Base-by-base conservation (phyloP, 2,329 filamentous ascomycete species). In the Neurospora sp. region DNA sequence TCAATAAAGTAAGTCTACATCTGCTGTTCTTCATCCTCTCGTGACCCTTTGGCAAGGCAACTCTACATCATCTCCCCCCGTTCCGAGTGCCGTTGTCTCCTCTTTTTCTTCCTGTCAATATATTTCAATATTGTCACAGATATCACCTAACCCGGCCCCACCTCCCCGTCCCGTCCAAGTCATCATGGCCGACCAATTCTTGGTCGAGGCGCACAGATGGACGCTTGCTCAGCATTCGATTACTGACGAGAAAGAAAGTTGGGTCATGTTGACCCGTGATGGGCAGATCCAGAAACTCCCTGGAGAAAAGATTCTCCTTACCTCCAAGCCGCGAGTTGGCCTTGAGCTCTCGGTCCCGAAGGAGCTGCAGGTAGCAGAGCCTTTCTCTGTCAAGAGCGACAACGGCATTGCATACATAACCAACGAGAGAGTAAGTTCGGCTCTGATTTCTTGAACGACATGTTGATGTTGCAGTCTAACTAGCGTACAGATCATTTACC, bases 201-300 rank as follows among this genome's bases (percentile, higher is more conserved):
- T 76, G 73, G 74, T 73, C 67, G 75, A 76, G 71, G 74, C 74
- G 76, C 82, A 82, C 79, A 79, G 78, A 70, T 80, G 80, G 72
- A 81, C 80, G 68, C 79, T 83, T 73, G 80, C 79, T 70, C 80
- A 78, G 71, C 80, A 78, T 71, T 78, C 77, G 68, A 79, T 75
- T 72, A 75, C 85, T 88, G 81, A 88, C 82, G 82, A 87, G 78
- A 79, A 80, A 75, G 79, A 82, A 78, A 89, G 86, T 76, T 97
- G 95, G 95, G 95, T 97, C 66, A 97, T 97, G 94, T 89, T 97
- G 77, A 89, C 91, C 77, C 87, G 91, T 77, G 79, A 83, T 52
- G 84, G 85, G 75, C 89, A 90, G 71, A 96, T 97, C 81, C 90
- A 96, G 78, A 92, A 91, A 77, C 87, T 97, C 66, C 92, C 92